A percentile compares a stretch with the other conserved stretches of the same genome.
These are phyloP conservation scores for Pleurotus sapidus DNA, from an alignment of 768 basidiomycete genomes.

Conservation along the genomic window DNA sequence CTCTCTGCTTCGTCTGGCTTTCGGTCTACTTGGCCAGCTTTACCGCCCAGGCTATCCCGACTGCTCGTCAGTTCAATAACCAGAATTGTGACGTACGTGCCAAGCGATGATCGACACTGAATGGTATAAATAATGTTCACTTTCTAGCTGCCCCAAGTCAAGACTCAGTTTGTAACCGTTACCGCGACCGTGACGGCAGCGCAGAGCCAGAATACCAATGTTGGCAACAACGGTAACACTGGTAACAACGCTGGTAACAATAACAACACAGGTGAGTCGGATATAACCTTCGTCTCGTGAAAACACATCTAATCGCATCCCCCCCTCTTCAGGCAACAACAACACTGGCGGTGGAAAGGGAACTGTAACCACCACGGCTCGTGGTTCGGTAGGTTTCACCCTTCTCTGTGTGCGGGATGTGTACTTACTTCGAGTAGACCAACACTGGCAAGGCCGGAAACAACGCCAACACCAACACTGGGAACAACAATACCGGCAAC, in stretches of 20 bases:
- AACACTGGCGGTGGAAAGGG: conserved; percentile 6
- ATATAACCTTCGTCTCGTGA: too few species aligned
- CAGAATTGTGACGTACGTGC: conserved; percentile 18
- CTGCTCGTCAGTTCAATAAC: conserved; percentile 12
- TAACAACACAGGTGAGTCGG: neutral
- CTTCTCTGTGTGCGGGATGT: neutral
- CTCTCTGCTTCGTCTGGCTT: conserved; percentile 36
- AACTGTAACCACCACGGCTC: conserved; percentile 12
- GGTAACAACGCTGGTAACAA: neutral
- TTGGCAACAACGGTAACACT: neutral
- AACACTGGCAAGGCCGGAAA: conserved; percentile 3
- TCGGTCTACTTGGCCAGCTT: conserved; percentile 33
- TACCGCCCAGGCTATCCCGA: conserved; percentile 29
- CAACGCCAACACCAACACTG: conserved; percentile 4
- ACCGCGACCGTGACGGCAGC: conserved; percentile 25
- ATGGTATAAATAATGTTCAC: conserved; percentile 7
- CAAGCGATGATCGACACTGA: neutral
- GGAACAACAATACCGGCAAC: conserved; percentile 5
- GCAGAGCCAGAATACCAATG: neutral
- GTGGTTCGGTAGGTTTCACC: conserved; percentile 2
- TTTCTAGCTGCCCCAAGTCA: conserved; percentile 15
- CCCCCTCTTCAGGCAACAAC: too few species aligned
- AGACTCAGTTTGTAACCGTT: conserved; percentile 32
- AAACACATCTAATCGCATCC: too few species aligned
- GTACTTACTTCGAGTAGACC: neutral